Conservation (phyloP, 164 flowering plant genomes). For the Magnolia sinica region DNA sequence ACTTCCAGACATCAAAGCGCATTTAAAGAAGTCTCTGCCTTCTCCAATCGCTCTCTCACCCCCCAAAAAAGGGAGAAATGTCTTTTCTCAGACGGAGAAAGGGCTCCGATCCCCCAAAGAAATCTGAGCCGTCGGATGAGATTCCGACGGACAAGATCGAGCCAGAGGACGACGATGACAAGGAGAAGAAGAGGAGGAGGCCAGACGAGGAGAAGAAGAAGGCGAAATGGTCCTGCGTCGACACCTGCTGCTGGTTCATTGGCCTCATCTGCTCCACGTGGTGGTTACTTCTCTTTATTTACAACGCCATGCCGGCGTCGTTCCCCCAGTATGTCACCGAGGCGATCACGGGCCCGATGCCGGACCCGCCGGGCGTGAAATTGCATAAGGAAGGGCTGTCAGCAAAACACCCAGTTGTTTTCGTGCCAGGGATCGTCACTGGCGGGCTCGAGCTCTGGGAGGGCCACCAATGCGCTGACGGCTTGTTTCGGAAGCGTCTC, state of each 20-base stretch:
- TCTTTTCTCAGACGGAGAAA: slow-evolving; percentile 42
- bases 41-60: background rate
- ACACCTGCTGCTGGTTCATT: slow-evolving; percentile 62
- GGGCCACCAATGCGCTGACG: slow-evolving; percentile 84
- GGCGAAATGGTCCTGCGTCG: slow-evolving; percentile 40
- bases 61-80: slow-evolving; percentile 6
- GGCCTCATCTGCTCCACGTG: slow-evolving; percentile 55
- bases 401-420: slow-evolving; percentile 89
- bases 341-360: slow-evolving; percentile 88
- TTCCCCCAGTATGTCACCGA: slow-evolving; percentile 89
- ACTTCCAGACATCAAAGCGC: background rate
- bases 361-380: slow-evolving; percentile 92
- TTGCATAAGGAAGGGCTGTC: slow-evolving; percentile 67
- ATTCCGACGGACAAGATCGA: slow-evolving; percentile 12
- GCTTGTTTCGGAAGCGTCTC: slow-evolving; percentile 82
- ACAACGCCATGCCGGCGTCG: slow-evolving; percentile 82
- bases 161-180: slow-evolving; percentile 6
- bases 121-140: slow-evolving; percentile 2
- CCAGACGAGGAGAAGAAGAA: slow-evolving; percentile 4
- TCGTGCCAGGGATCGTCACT: slow-evolving; percentile 96
- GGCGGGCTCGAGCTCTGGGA: slow-evolving; percentile 98
- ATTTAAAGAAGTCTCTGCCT: background rate
- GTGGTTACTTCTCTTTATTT: slow-evolving; percentile 59
- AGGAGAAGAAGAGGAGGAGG: background rate
- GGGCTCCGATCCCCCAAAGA: slow-evolving; percentile 19